Evolutionary conservation across 2,329 filamentous ascomycete genomes (phyloP).

Genomic region (Ascochyta rabiei): DNA sequence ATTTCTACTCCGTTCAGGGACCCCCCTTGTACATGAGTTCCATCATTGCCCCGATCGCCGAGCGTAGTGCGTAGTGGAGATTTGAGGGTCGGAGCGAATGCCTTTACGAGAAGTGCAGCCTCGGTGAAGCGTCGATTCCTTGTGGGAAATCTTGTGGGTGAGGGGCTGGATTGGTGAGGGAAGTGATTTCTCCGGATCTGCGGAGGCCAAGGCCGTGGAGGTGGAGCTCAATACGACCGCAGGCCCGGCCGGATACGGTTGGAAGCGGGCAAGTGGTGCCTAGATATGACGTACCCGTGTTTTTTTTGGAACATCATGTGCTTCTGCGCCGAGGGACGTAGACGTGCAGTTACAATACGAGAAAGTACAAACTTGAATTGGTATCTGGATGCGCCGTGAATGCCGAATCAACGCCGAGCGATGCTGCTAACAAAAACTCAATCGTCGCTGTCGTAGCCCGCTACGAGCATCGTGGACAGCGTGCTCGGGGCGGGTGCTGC

Average conservation of each 20-base stretch:
- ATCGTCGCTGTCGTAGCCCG: conserved; percentile 40
- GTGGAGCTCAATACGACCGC: conserved; percentile 3
- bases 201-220: conserved; percentile 3
- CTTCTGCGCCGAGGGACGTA: not conserved
- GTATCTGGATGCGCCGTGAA: not conserved
- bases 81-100: no score
- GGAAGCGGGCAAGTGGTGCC: not conserved
- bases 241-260: not conserved
- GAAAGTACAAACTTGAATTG: not conserved
- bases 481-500: conserved; percentile 23
- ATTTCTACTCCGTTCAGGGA: no score
- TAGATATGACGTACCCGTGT: not conserved
- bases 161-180: not conserved
- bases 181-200: conserved; percentile 12
- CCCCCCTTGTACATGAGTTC: no score
- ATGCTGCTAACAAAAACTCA: not conserved
- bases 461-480: conserved; percentile 33
- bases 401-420: not conserved
- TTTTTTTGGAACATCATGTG: not conserved
- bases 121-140: not conserved
- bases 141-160: no score
- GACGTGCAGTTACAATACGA: not conserved
- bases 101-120: not conserved
- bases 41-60: no score
- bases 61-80: no score